Percentiles rank a stretch among this genome's conserved stretches.
Evolutionary conservation across 2,329 filamentous ascomycete genomes (phyloP).

Genomic region (Aspergillus fischeri): DNA sequence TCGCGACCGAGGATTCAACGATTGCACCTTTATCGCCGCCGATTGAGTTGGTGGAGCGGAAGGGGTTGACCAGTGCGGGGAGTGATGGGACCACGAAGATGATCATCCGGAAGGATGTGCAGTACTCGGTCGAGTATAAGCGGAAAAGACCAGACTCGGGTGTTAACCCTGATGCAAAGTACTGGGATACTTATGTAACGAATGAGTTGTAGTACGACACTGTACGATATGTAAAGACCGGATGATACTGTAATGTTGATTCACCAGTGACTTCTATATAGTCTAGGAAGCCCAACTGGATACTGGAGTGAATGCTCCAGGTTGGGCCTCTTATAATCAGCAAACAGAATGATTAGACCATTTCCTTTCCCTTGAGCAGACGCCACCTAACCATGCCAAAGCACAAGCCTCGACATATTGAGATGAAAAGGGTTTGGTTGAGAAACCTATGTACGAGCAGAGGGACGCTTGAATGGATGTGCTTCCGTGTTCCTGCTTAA

Average conservation of each 20-base stretch:
- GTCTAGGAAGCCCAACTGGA: background rate
- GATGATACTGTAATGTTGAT: background rate
- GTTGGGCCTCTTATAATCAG: background rate
- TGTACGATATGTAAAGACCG: background rate
- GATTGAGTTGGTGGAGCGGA: conserved; percentile 12
- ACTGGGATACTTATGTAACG: conserved; percentile 13
- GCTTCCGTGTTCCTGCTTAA: conserved; percentile 36
- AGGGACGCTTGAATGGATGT: conserved; percentile 34
- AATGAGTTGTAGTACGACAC: background rate
- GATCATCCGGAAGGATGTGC: conserved; percentile 34
- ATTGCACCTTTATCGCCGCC: background rate
- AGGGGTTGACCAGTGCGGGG: conserved; percentile 1
- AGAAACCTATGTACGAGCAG: background rate
- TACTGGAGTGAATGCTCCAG: background rate
- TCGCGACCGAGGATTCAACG: background rate
- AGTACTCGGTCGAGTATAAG: conserved; percentile 28
- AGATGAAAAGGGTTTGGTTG: background rate
- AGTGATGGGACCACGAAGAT: conserved; percentile 20
- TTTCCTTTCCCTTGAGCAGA: no score
- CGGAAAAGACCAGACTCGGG: background rate
- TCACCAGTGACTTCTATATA: background rate
- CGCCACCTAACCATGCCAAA: background rate
- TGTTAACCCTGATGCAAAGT: conserved; percentile 11
- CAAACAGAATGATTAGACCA: background rate
- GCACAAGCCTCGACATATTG: background rate